Percentiles rank a stretch among this genome's conserved stretches.
Evolutionary conservation across 306 rosid genomes (phyloP).

Genomic region (Purshia tridentata): DNA sequence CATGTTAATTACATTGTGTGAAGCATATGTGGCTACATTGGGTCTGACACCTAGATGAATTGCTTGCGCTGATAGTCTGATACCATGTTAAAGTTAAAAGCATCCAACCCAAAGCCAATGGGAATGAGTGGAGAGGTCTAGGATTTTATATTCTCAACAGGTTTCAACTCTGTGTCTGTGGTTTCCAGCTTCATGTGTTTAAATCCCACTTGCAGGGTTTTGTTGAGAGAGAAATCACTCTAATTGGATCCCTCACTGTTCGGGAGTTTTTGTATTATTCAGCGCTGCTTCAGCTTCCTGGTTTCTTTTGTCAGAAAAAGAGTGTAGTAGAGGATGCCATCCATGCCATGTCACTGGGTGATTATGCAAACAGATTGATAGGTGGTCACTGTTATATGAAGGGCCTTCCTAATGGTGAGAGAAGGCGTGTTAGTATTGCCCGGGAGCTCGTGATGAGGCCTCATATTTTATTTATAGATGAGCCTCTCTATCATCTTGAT

Average conservation of each 20-base stretch:
- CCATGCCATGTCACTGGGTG: conserved; percentile 87
- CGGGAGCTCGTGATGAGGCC: conserved; percentile 99
- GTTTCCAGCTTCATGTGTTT: conserved; percentile 14
- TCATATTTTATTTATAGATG: conserved; percentile 82
- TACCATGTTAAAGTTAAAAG: no score
- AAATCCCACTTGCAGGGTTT: conserved; percentile 64
- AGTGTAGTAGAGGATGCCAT: conserved; percentile 96
- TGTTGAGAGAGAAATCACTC: conserved; percentile 84
- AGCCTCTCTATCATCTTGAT: conserved; percentile 94
- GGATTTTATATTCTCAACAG: no score
- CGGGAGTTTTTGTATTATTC: conserved; percentile 92
- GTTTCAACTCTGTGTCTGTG: not conserved
- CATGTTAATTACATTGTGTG: no score
- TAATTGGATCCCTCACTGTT: conserved; percentile 95
- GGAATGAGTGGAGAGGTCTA: no score
- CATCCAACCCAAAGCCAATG: no score
- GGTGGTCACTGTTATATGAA: conserved; percentile 98
- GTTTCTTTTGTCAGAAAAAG: conserved; percentile 93
- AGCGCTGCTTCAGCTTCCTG: conserved; percentile 90
- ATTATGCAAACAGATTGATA: conserved; percentile 86
- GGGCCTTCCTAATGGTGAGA: conserved; percentile 93
- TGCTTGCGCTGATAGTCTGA: no score
- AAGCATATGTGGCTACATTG: no score
- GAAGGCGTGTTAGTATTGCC: conserved; percentile 93
- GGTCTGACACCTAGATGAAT: no score